These are phyloP conservation scores for Saccharomyces cerevisiae DNA, from an alignment of 805 yeast species.

Conservation along the genomic window DNA sequence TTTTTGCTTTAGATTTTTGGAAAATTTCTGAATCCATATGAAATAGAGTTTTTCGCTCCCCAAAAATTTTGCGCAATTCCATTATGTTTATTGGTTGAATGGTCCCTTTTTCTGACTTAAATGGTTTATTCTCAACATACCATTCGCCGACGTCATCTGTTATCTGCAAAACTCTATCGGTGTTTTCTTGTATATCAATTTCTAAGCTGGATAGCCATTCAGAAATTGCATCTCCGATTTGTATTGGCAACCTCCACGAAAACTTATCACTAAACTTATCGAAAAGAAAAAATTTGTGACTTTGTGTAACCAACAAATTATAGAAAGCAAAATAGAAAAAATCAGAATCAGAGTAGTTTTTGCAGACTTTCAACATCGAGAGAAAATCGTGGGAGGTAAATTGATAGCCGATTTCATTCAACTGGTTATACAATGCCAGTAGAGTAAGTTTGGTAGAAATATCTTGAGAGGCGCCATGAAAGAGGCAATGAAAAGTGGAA, in stretches of 20 bases:
- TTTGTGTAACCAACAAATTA: background rate
- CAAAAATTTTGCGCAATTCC: slow-evolving; percentile 5
- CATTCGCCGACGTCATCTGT: slow-evolving; percentile 2
- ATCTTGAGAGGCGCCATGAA: slow-evolving; percentile 9
- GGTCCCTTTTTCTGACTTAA: background rate
- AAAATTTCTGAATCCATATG: background rate
- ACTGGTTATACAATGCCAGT: slow-evolving; percentile 5
- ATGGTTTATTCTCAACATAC: slow-evolving; percentile 1
- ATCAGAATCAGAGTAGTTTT: slow-evolving; percentile 4
- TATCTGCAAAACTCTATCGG: slow-evolving; percentile 3
- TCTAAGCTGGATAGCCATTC: background rate
- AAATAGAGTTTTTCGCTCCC: background rate
- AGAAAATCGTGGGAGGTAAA: slow-evolving; percentile 13
- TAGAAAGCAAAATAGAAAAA: slow-evolving; percentile 8
- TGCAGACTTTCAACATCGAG: slow-evolving; percentile 8
- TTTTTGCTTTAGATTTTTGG: background rate
- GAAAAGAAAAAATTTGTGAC: background rate
- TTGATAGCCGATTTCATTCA: slow-evolving; percentile 5
- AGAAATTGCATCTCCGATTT: background rate
- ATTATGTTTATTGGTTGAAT: background rate
- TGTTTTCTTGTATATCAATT: background rate
- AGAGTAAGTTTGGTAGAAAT: slow-evolving; percentile 12
- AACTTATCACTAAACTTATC: background rate
- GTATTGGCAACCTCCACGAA: background rate
- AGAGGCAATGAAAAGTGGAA: slow-evolving; percentile 11